Conservation (phyloP, 1,139 yeast genomes). For the Yamadazyma trypodendri region DNA sequence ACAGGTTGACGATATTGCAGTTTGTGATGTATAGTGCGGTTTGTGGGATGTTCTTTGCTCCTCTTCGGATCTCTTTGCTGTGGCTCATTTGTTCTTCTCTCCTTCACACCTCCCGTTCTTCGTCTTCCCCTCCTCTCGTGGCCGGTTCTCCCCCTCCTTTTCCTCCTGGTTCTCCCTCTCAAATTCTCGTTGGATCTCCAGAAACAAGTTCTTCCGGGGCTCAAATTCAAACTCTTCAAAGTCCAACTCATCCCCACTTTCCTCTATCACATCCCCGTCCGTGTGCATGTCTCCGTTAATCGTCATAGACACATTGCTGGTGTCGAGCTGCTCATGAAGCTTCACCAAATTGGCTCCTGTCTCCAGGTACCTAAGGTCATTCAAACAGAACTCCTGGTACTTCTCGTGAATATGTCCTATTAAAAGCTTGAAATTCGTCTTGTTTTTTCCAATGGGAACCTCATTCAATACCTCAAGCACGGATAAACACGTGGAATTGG, state of each 20-base stretch:
- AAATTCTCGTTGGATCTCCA: slow-evolving; percentile 18
- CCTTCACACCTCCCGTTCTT: not conserved
- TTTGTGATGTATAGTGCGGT: not conserved
- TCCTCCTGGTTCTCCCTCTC: slow-evolving; percentile 13
- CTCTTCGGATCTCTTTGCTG: not conserved
- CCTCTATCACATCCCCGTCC: slow-evolving; percentile 15
- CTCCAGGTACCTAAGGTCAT: slow-evolving; percentile 26
- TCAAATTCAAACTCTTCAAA: not conserved
- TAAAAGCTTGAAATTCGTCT: slow-evolving; percentile 44
- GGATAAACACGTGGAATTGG: slow-evolving; percentile 76
- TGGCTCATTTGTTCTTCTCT: not conserved
- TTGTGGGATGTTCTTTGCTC: no score
- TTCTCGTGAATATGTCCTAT: slow-evolving; percentile 50
- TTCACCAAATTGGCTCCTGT: slow-evolving; percentile 31
- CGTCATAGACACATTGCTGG: slow-evolving; percentile 2
- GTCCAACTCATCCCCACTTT: slow-evolving; percentile 13
- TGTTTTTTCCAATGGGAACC: slow-evolving; percentile 22
- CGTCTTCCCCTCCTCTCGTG: slow-evolving; percentile 1
- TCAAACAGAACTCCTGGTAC: slow-evolving; percentile 36
- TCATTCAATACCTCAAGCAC: slow-evolving; percentile 55
- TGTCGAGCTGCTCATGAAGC: slow-evolving; percentile 13
- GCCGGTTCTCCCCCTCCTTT: slow-evolving; percentile 6
- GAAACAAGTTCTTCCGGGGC: slow-evolving; percentile 17
- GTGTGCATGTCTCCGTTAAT: slow-evolving; percentile 12
- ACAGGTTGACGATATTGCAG: not conserved